Evolutionary conservation across 2,329 filamentous ascomycete genomes (phyloP).

Genomic region (Colletotrichum sp.): DNA sequence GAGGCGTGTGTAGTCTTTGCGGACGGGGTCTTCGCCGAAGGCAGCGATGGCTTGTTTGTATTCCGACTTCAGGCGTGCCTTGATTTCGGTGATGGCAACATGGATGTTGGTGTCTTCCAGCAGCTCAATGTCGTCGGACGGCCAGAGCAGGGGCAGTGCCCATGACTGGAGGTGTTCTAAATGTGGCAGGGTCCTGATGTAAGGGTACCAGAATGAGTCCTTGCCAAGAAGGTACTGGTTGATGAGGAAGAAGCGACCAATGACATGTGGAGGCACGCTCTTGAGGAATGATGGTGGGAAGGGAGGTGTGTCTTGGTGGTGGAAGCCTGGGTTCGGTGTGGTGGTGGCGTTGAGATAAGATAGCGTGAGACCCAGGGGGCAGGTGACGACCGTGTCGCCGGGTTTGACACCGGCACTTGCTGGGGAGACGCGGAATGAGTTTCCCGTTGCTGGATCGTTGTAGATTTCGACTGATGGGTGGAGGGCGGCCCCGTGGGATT

Average conservation of each 20-base stretch:
- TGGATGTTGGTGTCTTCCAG: constrained; percentile 60
- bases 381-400: constrained; percentile 52
- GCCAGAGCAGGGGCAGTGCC: constrained; percentile 68
- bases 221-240: constrained; percentile 66
- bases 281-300: constrained; percentile 58
- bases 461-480: constrained; percentile 60
- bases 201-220: constrained; percentile 71
- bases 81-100: constrained; percentile 54
- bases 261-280: constrained; percentile 59
- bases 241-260: constrained; percentile 72
- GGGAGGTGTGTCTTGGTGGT: constrained; percentile 13
- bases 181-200: constrained; percentile 69
- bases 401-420: constrained; percentile 30
- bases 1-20: constrained; percentile 44
- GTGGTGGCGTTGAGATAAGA: constrained; percentile 63
- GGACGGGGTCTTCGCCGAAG: constrained; percentile 26
- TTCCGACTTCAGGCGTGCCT: constrained; percentile 49
- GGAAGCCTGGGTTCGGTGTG: constrained; percentile 24
- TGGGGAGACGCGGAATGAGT: constrained; percentile 57
- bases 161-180: constrained; percentile 56
- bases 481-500: constrained; percentile 48
- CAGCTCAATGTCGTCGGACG: constrained; percentile 61
- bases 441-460: constrained; percentile 52
- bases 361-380: constrained; percentile 58
- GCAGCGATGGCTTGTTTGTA: constrained; percentile 45